Conservation (phyloP, 495 filamentous ascomycete species). For the Melanomma pulvis-pyrius region DNA sequence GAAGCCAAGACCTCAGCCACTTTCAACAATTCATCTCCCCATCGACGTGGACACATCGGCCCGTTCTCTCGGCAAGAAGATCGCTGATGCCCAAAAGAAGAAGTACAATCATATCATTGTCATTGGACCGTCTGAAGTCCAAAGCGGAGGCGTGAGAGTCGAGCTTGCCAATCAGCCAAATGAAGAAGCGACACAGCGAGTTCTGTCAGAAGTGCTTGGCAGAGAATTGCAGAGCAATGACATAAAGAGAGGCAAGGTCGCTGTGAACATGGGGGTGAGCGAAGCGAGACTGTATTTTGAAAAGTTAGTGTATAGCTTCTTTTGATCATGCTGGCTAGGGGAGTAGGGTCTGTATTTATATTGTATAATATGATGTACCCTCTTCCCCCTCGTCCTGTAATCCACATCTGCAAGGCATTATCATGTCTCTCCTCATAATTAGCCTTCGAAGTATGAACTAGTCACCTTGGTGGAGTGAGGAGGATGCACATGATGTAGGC, state of each 20-base stretch:
- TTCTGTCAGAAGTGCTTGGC: conserved; percentile 2
- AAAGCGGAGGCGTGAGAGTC: conserved; percentile 9
- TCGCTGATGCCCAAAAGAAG: conserved; percentile 69
- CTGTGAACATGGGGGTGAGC: background rate
- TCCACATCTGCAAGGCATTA: too few species aligned
- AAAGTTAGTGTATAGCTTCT: conserved; percentile 1
- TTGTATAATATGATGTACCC: too few species aligned
- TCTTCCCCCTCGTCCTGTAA: too few species aligned
- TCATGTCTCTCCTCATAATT: too few species aligned
- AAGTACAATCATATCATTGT: conserved; percentile 76
- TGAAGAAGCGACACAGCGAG: background rate
- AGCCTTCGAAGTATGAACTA: too few species aligned
- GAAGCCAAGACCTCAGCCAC: conserved; percentile 37
- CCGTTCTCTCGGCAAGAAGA: conserved; percentile 67
- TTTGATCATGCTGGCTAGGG: background rate
- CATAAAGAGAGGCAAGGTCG: background rate
- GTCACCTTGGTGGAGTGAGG: too few species aligned
- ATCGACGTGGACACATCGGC: conserved; percentile 73
- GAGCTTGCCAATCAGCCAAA: conserved; percentile 27
- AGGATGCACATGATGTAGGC: too few species aligned
- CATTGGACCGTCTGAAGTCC: conserved; percentile 59
- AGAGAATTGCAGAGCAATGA: background rate
- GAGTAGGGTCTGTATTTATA: too few species aligned
- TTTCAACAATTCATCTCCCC: conserved; percentile 51
- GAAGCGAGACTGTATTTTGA: conserved; percentile 18